Base-by-base conservation (phyloP, 345 rosid genomes). In the Physaria fendleri region DNA sequence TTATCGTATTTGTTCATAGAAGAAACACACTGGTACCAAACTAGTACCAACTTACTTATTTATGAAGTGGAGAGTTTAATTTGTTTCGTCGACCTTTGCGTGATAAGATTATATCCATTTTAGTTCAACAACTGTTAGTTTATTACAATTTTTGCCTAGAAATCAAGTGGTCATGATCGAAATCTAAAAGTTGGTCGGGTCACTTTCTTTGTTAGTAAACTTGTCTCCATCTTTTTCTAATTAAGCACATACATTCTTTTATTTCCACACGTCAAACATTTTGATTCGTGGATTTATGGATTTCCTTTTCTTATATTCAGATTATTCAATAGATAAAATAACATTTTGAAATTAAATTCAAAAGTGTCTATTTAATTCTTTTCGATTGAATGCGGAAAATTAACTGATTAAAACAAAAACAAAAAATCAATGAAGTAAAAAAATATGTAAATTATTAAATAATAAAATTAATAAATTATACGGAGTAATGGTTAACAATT, bases 141-240 rank as follows among this genome's bases (percentile, higher is more conserved):
- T 16, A 40, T 56, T 10, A 23, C 8, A 43, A 0, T 18, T 5
- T 54, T 17, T 43, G 62, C 30, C 2, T 41, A 47, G 1, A 44
- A 54, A 65, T n/a, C 56, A 56, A 46, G 48, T 44, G 71, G 64
- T 25, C 13, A 2, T 46, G 64, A 46, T 47, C 56, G 10, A 47
- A 56, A 56, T 18, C 5, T 37, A 6, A 20, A 7, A 66, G 50
- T 40, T 20, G 64, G 64, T 45, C 32, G 46, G 28, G 71, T 56
- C 71, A 24, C 64, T 57, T 17, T 66, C 64, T 56, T 38, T 66
- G 28, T 24, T 47, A 39, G 51, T 66, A 44, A 39, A 51, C 18
- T 37, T 57, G 64, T 66, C 58, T 66, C 64, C 58, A 16, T 66
- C 71, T 66, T 48, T 66, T 4, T 66, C 71, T 23, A n/a, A n/a